Percentiles rank a stretch among this genome's conserved stretches.
These are phyloP conservation scores for Picea abies DNA, from an alignment of 83 land plant species.

Conservation along the genomic window DNA sequence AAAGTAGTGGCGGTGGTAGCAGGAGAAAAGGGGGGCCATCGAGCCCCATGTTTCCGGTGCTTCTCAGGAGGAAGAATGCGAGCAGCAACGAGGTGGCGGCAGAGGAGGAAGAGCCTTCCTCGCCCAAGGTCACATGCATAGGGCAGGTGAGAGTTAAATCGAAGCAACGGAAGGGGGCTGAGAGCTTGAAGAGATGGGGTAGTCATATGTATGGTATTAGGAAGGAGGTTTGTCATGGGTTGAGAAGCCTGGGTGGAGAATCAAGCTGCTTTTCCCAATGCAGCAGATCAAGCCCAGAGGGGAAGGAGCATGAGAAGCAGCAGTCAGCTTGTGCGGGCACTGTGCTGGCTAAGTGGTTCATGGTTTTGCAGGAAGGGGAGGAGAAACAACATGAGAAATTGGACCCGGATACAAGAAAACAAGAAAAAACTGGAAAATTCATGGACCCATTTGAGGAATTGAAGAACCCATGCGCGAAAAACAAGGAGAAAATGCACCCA, in stretches of 20 bases:
- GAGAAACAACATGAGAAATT: neutral
- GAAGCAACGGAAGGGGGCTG: constrained; percentile 42
- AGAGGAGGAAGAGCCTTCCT: constrained; percentile 68
- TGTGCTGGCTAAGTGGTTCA: constrained; percentile 59
- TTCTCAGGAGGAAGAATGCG: constrained; percentile 31
- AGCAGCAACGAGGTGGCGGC: constrained; percentile 5
- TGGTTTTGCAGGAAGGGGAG: constrained; percentile 39
- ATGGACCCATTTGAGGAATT: neutral
- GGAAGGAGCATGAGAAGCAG: constrained; percentile 10
- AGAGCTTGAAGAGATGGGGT: constrained; percentile 19
- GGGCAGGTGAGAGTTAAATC: constrained; percentile 73
- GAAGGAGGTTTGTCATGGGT: constrained; percentile 44
- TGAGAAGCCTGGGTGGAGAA: constrained; percentile 44
- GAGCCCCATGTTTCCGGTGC: constrained; percentile 48
- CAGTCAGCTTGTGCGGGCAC: constrained; percentile 34
- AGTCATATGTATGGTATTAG: constrained; percentile 24
- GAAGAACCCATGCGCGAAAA: no score
- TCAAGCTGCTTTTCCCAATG: constrained; percentile 45
- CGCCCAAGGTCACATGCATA: constrained; percentile 79
- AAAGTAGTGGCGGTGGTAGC: constrained; percentile 42
- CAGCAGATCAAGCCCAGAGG: neutral
- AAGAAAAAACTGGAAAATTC: neutral
- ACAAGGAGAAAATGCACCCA: no score
- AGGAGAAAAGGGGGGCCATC: constrained; percentile 43
- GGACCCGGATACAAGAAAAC: neutral